These are phyloP conservation scores for Edaphochlamys debaryana DNA, from an alignment of 139 green algal genomes.

Conservation along the genomic window DNA sequence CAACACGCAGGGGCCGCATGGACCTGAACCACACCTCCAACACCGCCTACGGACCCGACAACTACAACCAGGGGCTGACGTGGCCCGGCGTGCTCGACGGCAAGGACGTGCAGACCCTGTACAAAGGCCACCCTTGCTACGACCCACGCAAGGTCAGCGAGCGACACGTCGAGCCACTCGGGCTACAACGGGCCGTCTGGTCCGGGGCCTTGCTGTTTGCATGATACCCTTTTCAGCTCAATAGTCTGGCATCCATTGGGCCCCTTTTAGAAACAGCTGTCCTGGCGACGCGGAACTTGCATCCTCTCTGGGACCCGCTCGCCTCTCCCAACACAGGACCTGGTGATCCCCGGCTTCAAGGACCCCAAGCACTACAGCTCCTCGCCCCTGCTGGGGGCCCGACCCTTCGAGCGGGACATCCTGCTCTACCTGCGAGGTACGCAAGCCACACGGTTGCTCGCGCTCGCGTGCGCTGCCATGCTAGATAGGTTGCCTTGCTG, in stretches of 20 bases:
- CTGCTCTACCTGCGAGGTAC: conserved; percentile 49
- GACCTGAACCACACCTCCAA: no score
- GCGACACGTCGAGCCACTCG: no score
- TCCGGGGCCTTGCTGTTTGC: no score
- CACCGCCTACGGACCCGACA: not conserved
- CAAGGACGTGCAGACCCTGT: not conserved
- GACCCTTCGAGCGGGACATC: conserved; percentile 37
- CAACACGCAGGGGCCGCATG: no score
- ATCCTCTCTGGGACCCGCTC: not conserved
- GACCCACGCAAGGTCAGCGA: conserved; percentile 48
- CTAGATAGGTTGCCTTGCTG: no score
- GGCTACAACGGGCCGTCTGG: no score
- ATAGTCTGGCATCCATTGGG: no score
- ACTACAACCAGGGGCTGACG: conserved; percentile 30
- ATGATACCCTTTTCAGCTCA: no score
- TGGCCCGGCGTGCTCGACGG: conserved; percentile 14
- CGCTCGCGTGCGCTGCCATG: no score
- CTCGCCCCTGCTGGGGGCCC: conserved; percentile 49
- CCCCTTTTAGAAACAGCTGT: no score
- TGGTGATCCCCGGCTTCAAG: conserved; percentile 59
- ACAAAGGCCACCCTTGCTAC: conserved; percentile 56
- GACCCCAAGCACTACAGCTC: conserved; percentile 33
- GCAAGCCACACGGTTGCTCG: no score
- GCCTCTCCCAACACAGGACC: conserved; percentile 37
- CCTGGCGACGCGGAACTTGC: no score